Evolutionary conservation across 78 protist genomes (phyloP), one percentile per base, ranked within the genome.

Genomic region (Blattamonas nauphoetae): DNA sequence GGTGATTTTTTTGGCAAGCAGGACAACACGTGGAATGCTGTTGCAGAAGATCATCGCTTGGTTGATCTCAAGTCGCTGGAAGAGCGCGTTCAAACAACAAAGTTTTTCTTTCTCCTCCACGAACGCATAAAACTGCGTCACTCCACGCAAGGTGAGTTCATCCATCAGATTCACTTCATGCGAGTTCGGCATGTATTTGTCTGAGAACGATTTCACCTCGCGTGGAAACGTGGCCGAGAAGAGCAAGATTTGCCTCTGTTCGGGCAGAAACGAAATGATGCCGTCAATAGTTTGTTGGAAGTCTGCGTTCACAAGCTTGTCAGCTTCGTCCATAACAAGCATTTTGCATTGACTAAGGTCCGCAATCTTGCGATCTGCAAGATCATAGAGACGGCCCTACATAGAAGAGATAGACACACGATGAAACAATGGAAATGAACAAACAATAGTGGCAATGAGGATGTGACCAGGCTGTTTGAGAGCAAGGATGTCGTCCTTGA

Each of bases 41-140:
- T 95, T 96, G 92, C 99, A 97, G 85, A 98, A 98, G 85, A 98
- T 98, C 92, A 98, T 97, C 45, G 94, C 93, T 90, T 98, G 99
- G 92, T 96, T 95, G 96, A 98, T 96, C 79, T 94, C 94, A 0
- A 98, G 94, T 79, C 95, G 94, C 63, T 91, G 78, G 92, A 97
- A 97, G 45, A 98, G 95, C 2, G 97, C 94, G 92, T 96, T 95
- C 46, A 98, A 93, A 84, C 99, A 97, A 82, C 94, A 96, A 5
- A 98, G 94, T 86, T 98, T 98, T 86, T 97, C 97, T 41, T 92
- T 77, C 88, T 98, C 99, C 64, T 97, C 98, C 42, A 98, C 97
- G 84, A 93, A 97, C 33, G 99, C 99, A 43, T 98, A 98, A 89
- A 89, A 98, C 90, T 97, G 99, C 29, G 90, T 85, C 71, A 96